Evolutionary conservation across 164 flowering plant species (phyloP).

Genomic region (Stephania yunnanensis): DNA sequence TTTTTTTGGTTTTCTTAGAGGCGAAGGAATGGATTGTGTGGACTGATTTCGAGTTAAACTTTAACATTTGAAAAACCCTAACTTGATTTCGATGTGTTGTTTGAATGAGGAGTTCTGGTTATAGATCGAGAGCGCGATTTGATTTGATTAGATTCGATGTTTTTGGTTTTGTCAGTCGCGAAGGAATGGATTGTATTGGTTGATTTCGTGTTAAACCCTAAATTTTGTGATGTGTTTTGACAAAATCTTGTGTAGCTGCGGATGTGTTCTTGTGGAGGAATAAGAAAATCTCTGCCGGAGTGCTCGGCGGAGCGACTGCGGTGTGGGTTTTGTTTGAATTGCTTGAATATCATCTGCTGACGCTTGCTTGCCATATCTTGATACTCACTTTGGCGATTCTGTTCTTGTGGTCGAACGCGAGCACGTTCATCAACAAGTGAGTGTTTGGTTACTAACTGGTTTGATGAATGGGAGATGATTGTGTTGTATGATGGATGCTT

Average conservation of each 20-base stretch:
- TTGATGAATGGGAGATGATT: neutral
- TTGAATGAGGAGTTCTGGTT: neutral
- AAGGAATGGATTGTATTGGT: neutral
- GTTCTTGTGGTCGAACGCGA: slow-evolving; percentile 78
- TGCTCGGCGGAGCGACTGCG: slow-evolving; percentile 56
- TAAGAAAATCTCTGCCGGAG: slow-evolving; percentile 10
- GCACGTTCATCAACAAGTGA: slow-evolving; percentile 70
- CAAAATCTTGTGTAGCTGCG: slow-evolving; percentile 1
- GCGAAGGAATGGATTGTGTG: neutral
- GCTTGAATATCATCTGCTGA: slow-evolving; percentile 75
- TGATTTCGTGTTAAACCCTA: neutral
- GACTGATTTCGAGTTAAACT: neutral
- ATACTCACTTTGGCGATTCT: slow-evolving; percentile 57
- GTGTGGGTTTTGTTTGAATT: slow-evolving; percentile 82
- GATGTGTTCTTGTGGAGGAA: slow-evolving; percentile 16
- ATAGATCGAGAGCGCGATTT: neutral
- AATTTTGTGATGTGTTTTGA: neutral
- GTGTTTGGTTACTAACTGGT: neutral
- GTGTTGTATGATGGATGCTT: neutral
- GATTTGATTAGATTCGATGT: slow-evolving; percentile 1
- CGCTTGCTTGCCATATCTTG: slow-evolving; percentile 58
- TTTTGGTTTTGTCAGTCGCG: slow-evolving; percentile 4
- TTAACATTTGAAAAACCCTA: neutral
- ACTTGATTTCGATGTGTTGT: neutral
- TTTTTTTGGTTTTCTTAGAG: slow-evolving; percentile 5